These are phyloP conservation scores for Pyronema domesticum DNA, from an alignment of 495 filamentous ascomycete species.

Conservation along the genomic window DNA sequence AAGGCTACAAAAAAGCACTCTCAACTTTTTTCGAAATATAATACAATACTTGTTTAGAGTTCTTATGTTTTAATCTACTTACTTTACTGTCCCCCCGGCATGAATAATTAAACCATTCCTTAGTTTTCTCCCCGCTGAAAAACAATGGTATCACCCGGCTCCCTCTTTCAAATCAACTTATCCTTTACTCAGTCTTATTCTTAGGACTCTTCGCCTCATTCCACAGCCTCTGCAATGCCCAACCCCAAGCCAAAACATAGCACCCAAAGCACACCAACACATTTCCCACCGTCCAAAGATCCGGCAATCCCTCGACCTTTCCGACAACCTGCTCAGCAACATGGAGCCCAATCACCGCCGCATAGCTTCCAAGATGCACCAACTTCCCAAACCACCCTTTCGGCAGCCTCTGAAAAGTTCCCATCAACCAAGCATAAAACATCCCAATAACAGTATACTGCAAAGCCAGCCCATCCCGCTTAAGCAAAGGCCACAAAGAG, in stretches of 20 bases:
- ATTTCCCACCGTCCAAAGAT: slow-evolving; percentile 85
- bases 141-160: no score
- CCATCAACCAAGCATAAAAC: slow-evolving; percentile 80
- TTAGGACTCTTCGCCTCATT: slow-evolving; percentile 32
- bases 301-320: slow-evolving; percentile 60
- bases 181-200: background rate
- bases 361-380: slow-evolving; percentile 58
- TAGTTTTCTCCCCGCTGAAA: no score
- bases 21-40: no score
- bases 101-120: no score
- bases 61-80: no score
- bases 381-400: slow-evolving; percentile 51
- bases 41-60: no score
- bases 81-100: no score
- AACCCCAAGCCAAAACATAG: slow-evolving; percentile 73
- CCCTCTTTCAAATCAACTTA: no score
- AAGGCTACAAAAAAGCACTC: no score
- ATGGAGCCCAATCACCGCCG: slow-evolving; percentile 64
- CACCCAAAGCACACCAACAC: slow-evolving; percentile 68
- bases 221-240: slow-evolving; percentile 63
- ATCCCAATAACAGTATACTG: slow-evolving; percentile 71
- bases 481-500: slow-evolving; percentile 78
- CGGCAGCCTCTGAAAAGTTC: slow-evolving; percentile 38
- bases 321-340: slow-evolving; percentile 45
- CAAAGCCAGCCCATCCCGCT: slow-evolving; percentile 62